These are phyloP conservation scores for Eragrostis nindensis DNA, from an alignment of 176 grass and related monocot genomes.

Conservation along the genomic window DNA sequence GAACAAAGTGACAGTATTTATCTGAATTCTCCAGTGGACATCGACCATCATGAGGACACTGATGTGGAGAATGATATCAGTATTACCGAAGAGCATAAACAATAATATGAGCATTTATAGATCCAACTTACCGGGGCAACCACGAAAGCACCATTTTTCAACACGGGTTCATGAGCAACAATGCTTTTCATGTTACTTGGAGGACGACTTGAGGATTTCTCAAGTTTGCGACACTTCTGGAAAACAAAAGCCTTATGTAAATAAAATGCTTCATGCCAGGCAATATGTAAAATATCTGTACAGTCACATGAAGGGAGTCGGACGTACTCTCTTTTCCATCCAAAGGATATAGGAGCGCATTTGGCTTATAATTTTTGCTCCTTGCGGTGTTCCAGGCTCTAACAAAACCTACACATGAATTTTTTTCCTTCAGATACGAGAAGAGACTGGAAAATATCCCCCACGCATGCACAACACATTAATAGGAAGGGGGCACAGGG, in stretches of 20 bases:
- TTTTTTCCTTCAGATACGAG: constrained; percentile 36
- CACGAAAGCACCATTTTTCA: constrained; percentile 86
- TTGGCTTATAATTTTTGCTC: constrained; percentile 93
- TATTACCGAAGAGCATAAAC: neutral
- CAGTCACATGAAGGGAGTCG: constrained; percentile 12
- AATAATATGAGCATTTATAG: neutral
- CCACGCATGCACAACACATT: neutral
- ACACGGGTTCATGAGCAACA: constrained; percentile 36
- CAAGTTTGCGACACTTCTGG: constrained; percentile 62
- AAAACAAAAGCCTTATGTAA: constrained; percentile 31
- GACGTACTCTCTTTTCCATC: constrained; percentile 96
- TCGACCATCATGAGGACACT: constrained; percentile 93
- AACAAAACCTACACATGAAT: constrained; percentile 72
- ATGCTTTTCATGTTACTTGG: constrained; percentile 61
- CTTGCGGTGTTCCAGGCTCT: constrained; percentile 98
- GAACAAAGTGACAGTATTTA: constrained; percentile 98
- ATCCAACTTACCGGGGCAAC: constrained; percentile 88
- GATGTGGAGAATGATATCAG: constrained; percentile 35
- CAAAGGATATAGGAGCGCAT: constrained; percentile 99
- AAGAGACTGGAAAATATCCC: constrained; percentile 8
- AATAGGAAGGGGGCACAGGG: neutral
- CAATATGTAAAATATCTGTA: constrained; percentile 22
- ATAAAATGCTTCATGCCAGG: constrained; percentile 27
- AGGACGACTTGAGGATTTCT: constrained; percentile 42
- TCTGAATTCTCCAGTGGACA: constrained; percentile 90